Conservation (phyloP, 257 asterid genomes). For the Lavandula angustifolia region DNA sequence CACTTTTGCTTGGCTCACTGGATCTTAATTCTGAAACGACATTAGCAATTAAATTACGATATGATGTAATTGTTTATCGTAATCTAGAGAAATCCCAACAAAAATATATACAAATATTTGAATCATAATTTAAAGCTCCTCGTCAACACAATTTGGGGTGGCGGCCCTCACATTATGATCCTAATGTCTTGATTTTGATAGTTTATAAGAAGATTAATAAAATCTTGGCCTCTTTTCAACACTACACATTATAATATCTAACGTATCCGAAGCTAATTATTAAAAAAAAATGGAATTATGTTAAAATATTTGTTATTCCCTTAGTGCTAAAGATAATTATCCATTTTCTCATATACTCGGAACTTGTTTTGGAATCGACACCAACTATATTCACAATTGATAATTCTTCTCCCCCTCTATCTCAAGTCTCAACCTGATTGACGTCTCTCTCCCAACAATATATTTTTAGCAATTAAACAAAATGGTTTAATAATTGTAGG, state of each 20-base stretch:
- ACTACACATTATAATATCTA: too few relatives aligned
- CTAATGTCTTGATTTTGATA: not conserved
- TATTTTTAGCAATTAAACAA: slow-evolving; percentile 12
- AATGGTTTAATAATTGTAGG: slow-evolving; percentile 30
- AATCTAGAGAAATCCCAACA: not conserved
- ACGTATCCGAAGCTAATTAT: too few relatives aligned
- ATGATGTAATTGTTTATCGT: not conserved
- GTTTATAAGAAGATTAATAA: too few relatives aligned
- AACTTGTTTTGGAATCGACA: too few relatives aligned
- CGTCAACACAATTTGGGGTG: not conserved
- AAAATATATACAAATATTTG: not conserved
- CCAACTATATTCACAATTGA: too few relatives aligned
- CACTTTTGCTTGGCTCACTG: not conserved
- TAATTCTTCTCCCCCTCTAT: too few relatives aligned
- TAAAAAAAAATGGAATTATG: too few relatives aligned
- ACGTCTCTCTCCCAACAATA: slow-evolving; percentile 18
- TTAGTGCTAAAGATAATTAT: too few relatives aligned
- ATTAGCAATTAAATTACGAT: not conserved
- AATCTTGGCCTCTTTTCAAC: too few relatives aligned
- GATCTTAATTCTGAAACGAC: not conserved
- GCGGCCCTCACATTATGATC: not conserved
- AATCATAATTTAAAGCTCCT: not conserved
- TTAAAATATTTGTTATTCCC: too few relatives aligned
- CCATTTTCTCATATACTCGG: too few relatives aligned
- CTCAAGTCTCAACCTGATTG: too few relatives aligned